Evolutionary conservation across 129 eudicot species (phyloP).

Genomic region (Arctium lappa): DNA sequence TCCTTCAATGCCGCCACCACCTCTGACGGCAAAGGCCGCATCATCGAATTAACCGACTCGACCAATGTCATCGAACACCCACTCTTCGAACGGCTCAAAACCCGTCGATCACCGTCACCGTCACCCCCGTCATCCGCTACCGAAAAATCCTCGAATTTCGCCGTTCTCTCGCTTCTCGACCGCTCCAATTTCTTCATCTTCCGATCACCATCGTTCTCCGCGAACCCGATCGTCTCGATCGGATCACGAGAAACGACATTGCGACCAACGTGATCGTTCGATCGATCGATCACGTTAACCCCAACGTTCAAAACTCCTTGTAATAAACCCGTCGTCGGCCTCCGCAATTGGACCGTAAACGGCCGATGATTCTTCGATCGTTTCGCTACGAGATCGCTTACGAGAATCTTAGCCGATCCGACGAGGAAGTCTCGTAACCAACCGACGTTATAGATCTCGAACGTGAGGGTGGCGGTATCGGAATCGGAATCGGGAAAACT

Average conservation of each 20-base stretch:
- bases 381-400: conserved; percentile 4
- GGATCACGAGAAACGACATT: neutral
- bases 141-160: neutral
- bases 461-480: conserved; percentile 21
- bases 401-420: conserved; percentile 29
- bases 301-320: conserved; percentile 28
- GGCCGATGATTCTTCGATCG: neutral
- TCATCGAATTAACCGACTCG: conserved; percentile 4
- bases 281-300: conserved; percentile 19
- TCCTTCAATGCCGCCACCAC: conserved; percentile 24
- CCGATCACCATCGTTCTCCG: neutral
- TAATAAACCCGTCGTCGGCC: conserved; percentile 39
- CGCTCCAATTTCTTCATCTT: too few species aligned
- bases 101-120: neutral
- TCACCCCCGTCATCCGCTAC: too few species aligned
- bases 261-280: neutral
- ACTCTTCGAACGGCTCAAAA: neutral
- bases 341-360: conserved; percentile 20
- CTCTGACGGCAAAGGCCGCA: conserved; percentile 38
- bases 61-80: neutral
- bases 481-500: conserved; percentile 5
- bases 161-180: too few species aligned
- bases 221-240: neutral
- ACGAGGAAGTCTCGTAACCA: conserved; percentile 59
- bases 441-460: conserved; percentile 50